These are phyloP conservation scores for Hortaea sp. DNA, from an alignment of 2,329 filamentous ascomycete species.

Conservation along the genomic window DNA sequence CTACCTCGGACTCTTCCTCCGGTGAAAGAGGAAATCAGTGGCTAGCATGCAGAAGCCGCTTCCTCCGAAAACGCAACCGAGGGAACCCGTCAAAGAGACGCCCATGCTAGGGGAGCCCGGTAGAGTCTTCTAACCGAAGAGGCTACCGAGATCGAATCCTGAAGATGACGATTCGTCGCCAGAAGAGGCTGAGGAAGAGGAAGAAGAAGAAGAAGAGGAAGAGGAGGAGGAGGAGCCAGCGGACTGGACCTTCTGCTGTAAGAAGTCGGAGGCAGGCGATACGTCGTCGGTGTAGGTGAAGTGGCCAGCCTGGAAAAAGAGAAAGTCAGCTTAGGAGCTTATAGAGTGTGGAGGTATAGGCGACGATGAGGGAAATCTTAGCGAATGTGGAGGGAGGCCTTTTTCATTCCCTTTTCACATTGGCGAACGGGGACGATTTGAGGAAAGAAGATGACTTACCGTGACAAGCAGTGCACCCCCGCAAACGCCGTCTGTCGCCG, in stretches of 20 bases:
- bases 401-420: no score
- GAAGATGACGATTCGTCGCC: neutral
- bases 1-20: no score
- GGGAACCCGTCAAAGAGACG: no score
- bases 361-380: no score
- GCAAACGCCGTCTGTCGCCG: conserved; percentile 25
- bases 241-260: neutral
- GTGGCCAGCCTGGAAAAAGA: neutral
- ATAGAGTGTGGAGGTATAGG: neutral
- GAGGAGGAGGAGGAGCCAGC: neutral
- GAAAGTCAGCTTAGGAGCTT: neutral
- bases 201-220: neutral
- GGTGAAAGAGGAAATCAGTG: no score
- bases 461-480: conserved; percentile 24
- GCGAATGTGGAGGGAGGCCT: no score
- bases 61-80: no score
- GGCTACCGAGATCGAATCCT: neutral
- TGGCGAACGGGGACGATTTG: no score
- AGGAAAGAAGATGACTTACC: conserved; percentile 19
- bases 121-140: neutral
- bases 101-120: no score
- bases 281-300: neutral
- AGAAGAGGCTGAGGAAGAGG: neutral
- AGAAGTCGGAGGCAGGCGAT: neutral
- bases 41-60: no score